Percentiles rank a stretch among this genome's conserved stretches.
Conservation (phyloP, 805 yeast species). For the Yarrowia deformans region DNA sequence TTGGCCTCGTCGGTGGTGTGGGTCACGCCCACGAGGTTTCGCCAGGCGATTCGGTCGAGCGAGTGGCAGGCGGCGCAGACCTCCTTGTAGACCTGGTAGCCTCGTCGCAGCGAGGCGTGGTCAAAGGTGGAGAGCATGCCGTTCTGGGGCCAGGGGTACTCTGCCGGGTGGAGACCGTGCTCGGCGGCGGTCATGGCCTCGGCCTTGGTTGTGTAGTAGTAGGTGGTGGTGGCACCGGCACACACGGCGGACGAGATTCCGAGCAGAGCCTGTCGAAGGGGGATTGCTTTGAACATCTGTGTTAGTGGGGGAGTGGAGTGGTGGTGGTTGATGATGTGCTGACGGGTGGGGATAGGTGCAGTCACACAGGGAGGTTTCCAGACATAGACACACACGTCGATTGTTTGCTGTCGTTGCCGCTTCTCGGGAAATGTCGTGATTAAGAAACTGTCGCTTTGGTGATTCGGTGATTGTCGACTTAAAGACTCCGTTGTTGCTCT, state of each 20-base stretch:
- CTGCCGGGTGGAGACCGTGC: constrained; percentile 97
- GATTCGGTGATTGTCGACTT: no score
- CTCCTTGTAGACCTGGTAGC: constrained; percentile 97
- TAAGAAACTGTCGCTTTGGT: no score
- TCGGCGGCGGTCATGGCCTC: constrained; percentile 98
- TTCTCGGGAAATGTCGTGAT: no score
- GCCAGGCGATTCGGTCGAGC: constrained; percentile 96
- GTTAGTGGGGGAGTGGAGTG: constrained; percentile 14
- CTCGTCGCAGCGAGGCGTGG: constrained; percentile 97
- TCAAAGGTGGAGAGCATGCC: constrained; percentile 88
- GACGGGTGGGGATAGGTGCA: background rate
- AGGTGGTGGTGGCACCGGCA: constrained; percentile 70
- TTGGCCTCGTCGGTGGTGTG: constrained; percentile 90
- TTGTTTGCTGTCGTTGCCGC: no score
- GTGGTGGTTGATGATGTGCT: background rate
- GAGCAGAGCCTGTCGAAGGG: constrained; percentile 40
- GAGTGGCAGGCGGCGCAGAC: constrained; percentile 99
- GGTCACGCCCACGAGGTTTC: constrained; percentile 95
- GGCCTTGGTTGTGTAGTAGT: constrained; percentile 85
- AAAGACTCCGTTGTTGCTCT: no score
- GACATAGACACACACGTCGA: no score
- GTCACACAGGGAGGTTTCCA: no score
- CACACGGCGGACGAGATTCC: constrained; percentile 39
- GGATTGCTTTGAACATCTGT: constrained; percentile 39
- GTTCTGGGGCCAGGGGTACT: constrained; percentile 89